Percentiles rank a stretch among this genome's conserved stretches.
phyloP scores from a whole-genome alignment of 805 yeast species.

The Teunomyces kruisii region DNA sequence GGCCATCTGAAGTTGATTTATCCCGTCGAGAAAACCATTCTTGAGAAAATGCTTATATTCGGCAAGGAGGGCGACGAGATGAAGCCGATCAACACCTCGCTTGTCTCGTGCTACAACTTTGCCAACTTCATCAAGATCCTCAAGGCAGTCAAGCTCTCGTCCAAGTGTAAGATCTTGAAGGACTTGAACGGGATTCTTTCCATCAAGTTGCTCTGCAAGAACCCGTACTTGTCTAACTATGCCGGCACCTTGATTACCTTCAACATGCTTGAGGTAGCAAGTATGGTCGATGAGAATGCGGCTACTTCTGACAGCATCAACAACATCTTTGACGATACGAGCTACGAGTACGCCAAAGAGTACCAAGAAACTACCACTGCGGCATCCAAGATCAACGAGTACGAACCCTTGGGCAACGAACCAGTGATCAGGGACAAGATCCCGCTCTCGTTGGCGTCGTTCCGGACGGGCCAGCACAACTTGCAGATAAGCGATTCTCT shows the following conservation, averaged over 20 bases:
- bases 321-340: slow-evolving; percentile 27
- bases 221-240: slow-evolving; percentile 23
- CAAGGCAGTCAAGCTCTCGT: slow-evolving; percentile 36
- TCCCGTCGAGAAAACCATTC: slow-evolving; percentile 60
- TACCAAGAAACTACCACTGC: background rate
- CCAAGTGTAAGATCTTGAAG: slow-evolving; percentile 39
- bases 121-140: slow-evolving; percentile 31
- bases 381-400: slow-evolving; percentile 3
- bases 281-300: slow-evolving; percentile 13
- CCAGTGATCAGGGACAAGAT: slow-evolving; percentile 19
- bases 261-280: slow-evolving; percentile 36
- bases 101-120: slow-evolving; percentile 33
- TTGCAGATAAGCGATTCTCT: slow-evolving; percentile 7
- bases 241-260: slow-evolving; percentile 40
- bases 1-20: slow-evolving; percentile 67
- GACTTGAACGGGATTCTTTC: slow-evolving; percentile 37
- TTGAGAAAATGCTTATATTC: slow-evolving; percentile 56
- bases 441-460: slow-evolving; percentile 26
- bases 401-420: slow-evolving; percentile 6
- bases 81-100: slow-evolving; percentile 19
- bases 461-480: slow-evolving; percentile 3
- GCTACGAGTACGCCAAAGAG: slow-evolving; percentile 20
- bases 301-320: slow-evolving; percentile 13
- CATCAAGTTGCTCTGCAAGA: slow-evolving; percentile 39
- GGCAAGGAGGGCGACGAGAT: slow-evolving; percentile 27